A percentile compares a stretch with the other conserved stretches of the same genome.
Evolutionary conservation across 2,329 filamentous ascomycete genomes (phyloP).

Genomic region (Neobulgaria alba): DNA sequence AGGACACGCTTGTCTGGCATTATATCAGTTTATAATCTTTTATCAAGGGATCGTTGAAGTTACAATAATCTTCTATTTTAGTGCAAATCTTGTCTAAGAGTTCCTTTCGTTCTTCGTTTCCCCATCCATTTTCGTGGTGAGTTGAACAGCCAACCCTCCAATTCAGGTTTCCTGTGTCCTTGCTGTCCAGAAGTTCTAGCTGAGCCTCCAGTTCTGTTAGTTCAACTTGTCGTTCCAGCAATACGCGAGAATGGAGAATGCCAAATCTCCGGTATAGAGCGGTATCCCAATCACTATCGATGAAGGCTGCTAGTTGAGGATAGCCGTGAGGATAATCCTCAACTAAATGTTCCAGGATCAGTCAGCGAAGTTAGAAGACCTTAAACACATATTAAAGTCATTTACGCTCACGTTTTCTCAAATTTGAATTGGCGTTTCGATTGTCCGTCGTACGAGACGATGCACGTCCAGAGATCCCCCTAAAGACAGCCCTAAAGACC

Average conservation of each 20-base stretch:
- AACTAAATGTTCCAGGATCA: too few relatives aligned
- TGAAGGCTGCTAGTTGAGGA: slow-evolving; percentile 11
- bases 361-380: too few relatives aligned
- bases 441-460: too few relatives aligned
- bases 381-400: too few relatives aligned
- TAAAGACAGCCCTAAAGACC: too few relatives aligned
- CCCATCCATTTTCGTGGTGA: not conserved
- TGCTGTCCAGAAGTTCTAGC: slow-evolving; percentile 8
- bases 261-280: slow-evolving; percentile 11
- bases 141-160: slow-evolving; percentile 5
- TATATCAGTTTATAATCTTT: not conserved
- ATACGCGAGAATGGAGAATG: slow-evolving; percentile 2
- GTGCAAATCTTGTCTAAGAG: slow-evolving; percentile 5
- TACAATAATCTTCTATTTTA: slow-evolving; percentile 8
- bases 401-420: too few relatives aligned
- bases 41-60: not conserved
- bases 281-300: slow-evolving; percentile 10
- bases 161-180: slow-evolving; percentile 3
- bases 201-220: slow-evolving; percentile 9
- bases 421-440: too few relatives aligned
- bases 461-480: too few relatives aligned
- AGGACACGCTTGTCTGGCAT: slow-evolving; percentile 4
- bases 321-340: slow-evolving; percentile 9
- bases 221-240: slow-evolving; percentile 10
- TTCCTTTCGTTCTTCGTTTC: slow-evolving; percentile 5